Percentiles rank a stretch among this genome's conserved stretches.
These are phyloP conservation scores for Pulveroboletus sp. DNA, from an alignment of 768 basidiomycete genomes.

Conservation along the genomic window DNA sequence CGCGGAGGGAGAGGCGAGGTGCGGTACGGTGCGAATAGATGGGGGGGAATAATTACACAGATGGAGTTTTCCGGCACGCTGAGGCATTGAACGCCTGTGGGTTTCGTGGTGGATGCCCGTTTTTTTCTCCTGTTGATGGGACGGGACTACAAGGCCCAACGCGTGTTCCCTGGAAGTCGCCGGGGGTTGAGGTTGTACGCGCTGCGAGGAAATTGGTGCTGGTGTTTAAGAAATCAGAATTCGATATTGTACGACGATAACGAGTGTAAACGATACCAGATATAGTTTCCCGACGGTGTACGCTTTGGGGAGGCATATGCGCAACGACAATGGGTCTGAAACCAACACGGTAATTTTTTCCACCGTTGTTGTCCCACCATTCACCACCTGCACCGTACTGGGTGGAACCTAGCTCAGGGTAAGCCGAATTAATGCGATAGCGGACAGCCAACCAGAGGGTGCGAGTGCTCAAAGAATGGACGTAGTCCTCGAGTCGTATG, in stretches of 20 bases:
- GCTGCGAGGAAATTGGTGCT: slow-evolving; percentile 8
- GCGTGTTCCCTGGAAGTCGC: slow-evolving; percentile 13
- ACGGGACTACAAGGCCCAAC: slow-evolving; percentile 3
- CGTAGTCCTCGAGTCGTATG: slow-evolving; percentile 71
- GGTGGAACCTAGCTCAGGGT: slow-evolving; percentile 13
- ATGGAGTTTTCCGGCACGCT: slow-evolving; percentile 22
- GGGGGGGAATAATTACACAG: slow-evolving; percentile 35
- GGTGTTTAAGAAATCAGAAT: slow-evolving; percentile 2
- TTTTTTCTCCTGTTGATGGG: background rate
- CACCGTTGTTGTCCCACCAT: slow-evolving; percentile 92
- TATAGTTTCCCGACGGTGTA: slow-evolving; percentile 18
- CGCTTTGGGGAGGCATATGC: background rate
- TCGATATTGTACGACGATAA: background rate
- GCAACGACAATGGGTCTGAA: slow-evolving; percentile 41
- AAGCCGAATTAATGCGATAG: slow-evolving; percentile 32
- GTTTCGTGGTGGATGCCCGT: background rate
- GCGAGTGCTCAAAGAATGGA: slow-evolving; percentile 43
- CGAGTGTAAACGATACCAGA: slow-evolving; percentile 13
- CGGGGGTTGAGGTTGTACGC: background rate
- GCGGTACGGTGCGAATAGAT: background rate
- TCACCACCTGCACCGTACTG: slow-evolving; percentile 54
- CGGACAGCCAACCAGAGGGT: slow-evolving; percentile 62
- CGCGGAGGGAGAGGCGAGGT: slow-evolving; percentile 1
- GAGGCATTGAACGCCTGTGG: background rate
- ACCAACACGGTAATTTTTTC: slow-evolving; percentile 69